These are phyloP conservation scores for Chlamydomonas schloesseri DNA, from an alignment of 139 green algal genomes.

Conservation along the genomic window DNA sequence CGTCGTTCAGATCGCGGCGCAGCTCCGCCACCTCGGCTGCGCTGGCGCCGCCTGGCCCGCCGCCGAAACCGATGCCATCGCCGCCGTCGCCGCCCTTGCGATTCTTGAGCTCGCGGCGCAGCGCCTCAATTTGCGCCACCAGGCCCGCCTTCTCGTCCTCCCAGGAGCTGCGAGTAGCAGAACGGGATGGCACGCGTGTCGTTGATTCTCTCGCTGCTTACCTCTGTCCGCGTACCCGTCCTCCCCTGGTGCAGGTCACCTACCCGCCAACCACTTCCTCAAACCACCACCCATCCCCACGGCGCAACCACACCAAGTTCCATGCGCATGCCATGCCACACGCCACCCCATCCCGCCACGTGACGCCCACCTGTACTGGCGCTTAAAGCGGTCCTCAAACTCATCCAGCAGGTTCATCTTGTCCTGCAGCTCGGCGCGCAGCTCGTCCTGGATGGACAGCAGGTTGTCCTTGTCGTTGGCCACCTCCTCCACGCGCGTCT, in stretches of 20 bases:
- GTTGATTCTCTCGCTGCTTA: too few species aligned
- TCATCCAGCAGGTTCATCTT: constrained; percentile 80
- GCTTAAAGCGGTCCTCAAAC: constrained; percentile 74
- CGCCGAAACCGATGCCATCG: neutral
- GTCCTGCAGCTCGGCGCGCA: constrained; percentile 63
- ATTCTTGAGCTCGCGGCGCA: constrained; percentile 27
- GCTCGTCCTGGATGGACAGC: constrained; percentile 58
- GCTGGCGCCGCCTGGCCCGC: neutral
- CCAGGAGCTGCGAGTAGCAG: constrained; percentile 62
- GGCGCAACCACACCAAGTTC: too few species aligned
- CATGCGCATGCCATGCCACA: too few species aligned
- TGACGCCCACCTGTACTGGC: constrained; percentile 69
- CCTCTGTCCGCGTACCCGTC: too few species aligned
- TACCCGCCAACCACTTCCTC: too few species aligned
- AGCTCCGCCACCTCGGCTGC: constrained; percentile 46
- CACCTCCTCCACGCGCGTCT: constrained; percentile 55
- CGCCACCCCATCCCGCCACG: too few species aligned
- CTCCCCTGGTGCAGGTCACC: too few species aligned
- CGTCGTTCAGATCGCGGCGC: constrained; percentile 54
- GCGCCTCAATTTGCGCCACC: constrained; percentile 59
- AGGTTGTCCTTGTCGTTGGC: constrained; percentile 51
- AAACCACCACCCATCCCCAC: too few species aligned
- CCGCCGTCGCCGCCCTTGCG: neutral
- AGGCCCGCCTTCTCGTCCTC: constrained; percentile 65
- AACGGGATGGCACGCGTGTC: too few species aligned